Base-by-base conservation (phyloP, 164 flowering plant species). In the Pachysandra terminalis region DNA sequence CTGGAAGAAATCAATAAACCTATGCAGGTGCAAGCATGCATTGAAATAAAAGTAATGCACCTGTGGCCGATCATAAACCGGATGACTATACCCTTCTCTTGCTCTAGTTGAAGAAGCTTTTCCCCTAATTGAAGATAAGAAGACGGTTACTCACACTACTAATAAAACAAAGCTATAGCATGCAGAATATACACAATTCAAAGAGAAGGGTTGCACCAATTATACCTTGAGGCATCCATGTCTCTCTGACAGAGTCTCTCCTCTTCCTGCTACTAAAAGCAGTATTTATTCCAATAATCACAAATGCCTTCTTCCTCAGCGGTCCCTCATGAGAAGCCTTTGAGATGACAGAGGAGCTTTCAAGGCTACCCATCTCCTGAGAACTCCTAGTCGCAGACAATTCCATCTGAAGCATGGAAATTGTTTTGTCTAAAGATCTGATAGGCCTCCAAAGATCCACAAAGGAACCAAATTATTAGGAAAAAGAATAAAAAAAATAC, bases 221-320 rank as follows among this genome's bases (percentile, higher is more conserved):
- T 27, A 48, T 66, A 85, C 89, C 89, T 83, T 82, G 85, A 64
- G 89, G 89, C 89, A 85, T 80, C 89, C 89, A 85, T 49, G 87
- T 83, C 62, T 79, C 83, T 69, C 89, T 70, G 10, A 85, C 77
- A 19, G 87, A 85, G 70, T 85, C 89, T 57, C 89, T 82, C 73
- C 89, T 80, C 79, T 71, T 83, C 67, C 89, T 79, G 69, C 89
- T 85, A 67, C 98, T 94, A 70, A 94, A 94, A 52, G 98, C 98
- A 52, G 98, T 91, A 68, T 94, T 94, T 49, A 94, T 94, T 54
- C 98, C 98, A 68, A 94, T 91, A 45, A 95, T 96, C 74, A 91
- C 79, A 74, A 91, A 91, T 1, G 84, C 90, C 74, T 87, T 91
- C 81, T 86, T 80, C 78, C 61, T 84, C 0, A 78, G 76, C 19